Percentiles rank a stretch among this genome's conserved stretches.
Evolutionary conservation across 2,329 filamentous ascomycete genomes (phyloP).

Genomic region (Trichoderma asperellum): DNA sequence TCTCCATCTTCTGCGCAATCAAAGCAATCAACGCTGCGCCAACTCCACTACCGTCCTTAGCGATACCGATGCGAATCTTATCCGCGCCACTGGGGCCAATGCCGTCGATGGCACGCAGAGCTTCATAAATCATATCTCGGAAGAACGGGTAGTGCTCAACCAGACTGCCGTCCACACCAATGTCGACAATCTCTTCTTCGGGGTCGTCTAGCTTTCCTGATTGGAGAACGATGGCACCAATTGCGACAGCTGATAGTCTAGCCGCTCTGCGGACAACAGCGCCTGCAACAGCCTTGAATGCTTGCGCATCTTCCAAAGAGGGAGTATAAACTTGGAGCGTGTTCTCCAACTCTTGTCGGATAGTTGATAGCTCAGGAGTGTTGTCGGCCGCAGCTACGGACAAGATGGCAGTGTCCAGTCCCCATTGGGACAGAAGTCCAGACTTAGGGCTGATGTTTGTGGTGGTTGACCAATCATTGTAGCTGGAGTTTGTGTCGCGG

Average conservation of each 20-base stretch:
- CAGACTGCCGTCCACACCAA: conserved; percentile 91
- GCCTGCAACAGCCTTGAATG: conserved; percentile 79
- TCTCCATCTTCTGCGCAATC: conserved; percentile 73
- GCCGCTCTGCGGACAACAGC: conserved; percentile 89
- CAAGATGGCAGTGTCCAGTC: conserved; percentile 87
- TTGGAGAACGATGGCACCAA: conserved; percentile 81
- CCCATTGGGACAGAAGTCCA: conserved; percentile 78
- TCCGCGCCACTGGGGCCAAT: conserved; percentile 80
- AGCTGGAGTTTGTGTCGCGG: conserved; percentile 72
- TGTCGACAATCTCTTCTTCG: conserved; percentile 75
- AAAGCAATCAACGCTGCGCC: conserved; percentile 93
- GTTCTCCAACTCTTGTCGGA: conserved; percentile 78
- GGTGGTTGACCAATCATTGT: conserved; percentile 70
- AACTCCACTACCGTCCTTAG: conserved; percentile 85
- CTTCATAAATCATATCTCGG: conserved; percentile 83
- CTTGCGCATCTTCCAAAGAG: conserved; percentile 81
- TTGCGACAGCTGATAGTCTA: conserved; percentile 82
- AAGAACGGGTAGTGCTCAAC: conserved; percentile 97
- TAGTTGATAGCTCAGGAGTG: conserved; percentile 69
- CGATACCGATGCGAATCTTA: conserved; percentile 90
- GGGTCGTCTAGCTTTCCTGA: conserved; percentile 70
- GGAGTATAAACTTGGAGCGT: conserved; percentile 76
- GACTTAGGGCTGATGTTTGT: conserved; percentile 69
- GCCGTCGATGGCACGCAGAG: conserved; percentile 73
- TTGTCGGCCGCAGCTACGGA: conserved; percentile 83